phyloP scores from a whole-genome alignment of 208 protist genomes.

The Trichomonas gallinae region DNA sequence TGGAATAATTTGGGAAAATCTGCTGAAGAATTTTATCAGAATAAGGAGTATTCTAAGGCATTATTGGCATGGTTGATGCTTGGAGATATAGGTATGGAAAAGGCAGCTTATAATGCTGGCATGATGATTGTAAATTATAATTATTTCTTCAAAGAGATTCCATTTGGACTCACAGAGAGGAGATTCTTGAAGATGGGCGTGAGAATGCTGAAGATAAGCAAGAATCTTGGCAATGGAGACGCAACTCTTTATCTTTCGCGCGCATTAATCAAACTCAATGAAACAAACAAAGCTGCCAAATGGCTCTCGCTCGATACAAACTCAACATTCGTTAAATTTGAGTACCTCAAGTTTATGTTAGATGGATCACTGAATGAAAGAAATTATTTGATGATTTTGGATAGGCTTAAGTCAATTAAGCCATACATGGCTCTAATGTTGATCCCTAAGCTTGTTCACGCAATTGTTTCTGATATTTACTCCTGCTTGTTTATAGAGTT shows the following conservation, averaged over 20 bases:
- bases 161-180: neutral
- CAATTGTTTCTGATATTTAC: neutral
- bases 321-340: neutral
- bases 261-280: neutral
- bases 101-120: neutral
- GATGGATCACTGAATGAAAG: neutral
- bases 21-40: neutral
- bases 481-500: neutral
- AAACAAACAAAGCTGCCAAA: neutral
- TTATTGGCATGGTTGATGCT: neutral
- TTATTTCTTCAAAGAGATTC: neutral
- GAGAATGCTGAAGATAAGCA: neutral
- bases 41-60: neutral
- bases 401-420: neutral
- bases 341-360: neutral
- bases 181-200: neutral
- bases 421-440: neutral
- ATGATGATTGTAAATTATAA: neutral
- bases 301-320: neutral
- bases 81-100: neutral
- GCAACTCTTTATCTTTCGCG: neutral
- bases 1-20: neutral
- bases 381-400: neutral
- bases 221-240: neutral
- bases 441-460: neutral